Evolutionary conservation across 768 basidiomycete species (phyloP), one percentile per base, ranked within the genome.

Genomic region (Russula vinacea): DNA sequence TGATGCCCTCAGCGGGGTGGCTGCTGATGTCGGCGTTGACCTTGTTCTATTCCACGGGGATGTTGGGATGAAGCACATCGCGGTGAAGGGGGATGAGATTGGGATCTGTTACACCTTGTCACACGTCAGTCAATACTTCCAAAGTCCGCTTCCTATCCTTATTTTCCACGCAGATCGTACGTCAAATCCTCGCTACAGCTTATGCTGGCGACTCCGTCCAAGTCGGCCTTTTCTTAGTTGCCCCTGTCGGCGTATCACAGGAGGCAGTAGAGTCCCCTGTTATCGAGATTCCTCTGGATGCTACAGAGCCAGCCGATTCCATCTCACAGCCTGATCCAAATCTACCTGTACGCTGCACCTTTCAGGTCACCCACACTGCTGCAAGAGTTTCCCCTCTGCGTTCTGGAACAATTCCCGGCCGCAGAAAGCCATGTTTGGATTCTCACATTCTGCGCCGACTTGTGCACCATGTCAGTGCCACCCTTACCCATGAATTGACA

Each of bases 21-120:
- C 92, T 39, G 88, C 92, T 5, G 84, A 90, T 70, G 82, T 79
- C 55, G 90, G 88, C n/a, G 91, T 94, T 37, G 94, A 98, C 74
- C 78, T 98, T 67, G 92, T 96, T 19, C 77, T 97, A 14, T 95
- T 88, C 73, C 94, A 98, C 70, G 90, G 87, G 22, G 94, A 96
- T 73, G 86, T 89, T 24, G 88, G 88, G 24, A 80, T 97, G 80
- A 90, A 90, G 77, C 92, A 94, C 68, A 81, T 94, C 56, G 86
- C 84, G 62, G 93, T 96, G 16, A 84, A 79, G 69, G 93, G 92
- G 22, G 90, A 93, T 69, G 94, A 94, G 71, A 87, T 85, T 70
- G 93, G 87, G 10, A 78, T 96, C 65, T 85, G 85, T 44, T 95
- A 89, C 77, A 83, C 86, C 2, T 74, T 97, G 62, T 86, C 86